These are phyloP conservation scores for Eustoma russellianum DNA, from an alignment of 257 asterid genomes.

Conservation along the genomic window DNA sequence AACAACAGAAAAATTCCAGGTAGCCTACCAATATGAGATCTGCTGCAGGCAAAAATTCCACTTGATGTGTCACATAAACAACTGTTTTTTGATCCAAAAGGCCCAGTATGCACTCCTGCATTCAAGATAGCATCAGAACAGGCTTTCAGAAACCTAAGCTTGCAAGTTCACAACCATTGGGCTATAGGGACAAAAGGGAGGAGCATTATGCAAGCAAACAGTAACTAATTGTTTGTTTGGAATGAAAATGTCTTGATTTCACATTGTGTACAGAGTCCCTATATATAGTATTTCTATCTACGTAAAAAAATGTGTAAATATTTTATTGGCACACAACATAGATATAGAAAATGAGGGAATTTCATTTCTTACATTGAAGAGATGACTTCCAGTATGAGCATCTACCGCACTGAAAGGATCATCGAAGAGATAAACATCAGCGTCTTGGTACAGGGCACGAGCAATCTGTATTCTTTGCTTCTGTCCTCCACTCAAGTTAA, in stretches of 20 bases:
- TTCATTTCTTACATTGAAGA: slow-evolving; percentile 52
- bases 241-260: too few relatives aligned
- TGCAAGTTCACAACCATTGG: background rate
- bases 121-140: slow-evolving; percentile 8
- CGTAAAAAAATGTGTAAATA: too few relatives aligned
- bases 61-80: slow-evolving; percentile 78
- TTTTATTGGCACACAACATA: background rate
- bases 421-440: slow-evolving; percentile 70
- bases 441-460: slow-evolving; percentile 77
- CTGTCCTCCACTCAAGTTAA: slow-evolving; percentile 89
- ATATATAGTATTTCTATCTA: too few relatives aligned
- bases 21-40: slow-evolving; percentile 65
- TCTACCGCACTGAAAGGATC: slow-evolving; percentile 96
- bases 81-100: slow-evolving; percentile 54
- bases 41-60: slow-evolving; percentile 78
- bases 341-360: slow-evolving; percentile 1
- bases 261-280: too few relatives aligned
- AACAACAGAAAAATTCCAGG: slow-evolving; percentile 13
- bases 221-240: too few relatives aligned
- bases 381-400: slow-evolving; percentile 86
- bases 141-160: background rate
- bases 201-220: background rate
- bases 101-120: slow-evolving; percentile 66
- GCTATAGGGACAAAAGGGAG: background rate
- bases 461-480: slow-evolving; percentile 91